phyloP scores from a whole-genome alignment of 371 early-diverging fungal genomes.

The Batkoa obscura region DNA sequence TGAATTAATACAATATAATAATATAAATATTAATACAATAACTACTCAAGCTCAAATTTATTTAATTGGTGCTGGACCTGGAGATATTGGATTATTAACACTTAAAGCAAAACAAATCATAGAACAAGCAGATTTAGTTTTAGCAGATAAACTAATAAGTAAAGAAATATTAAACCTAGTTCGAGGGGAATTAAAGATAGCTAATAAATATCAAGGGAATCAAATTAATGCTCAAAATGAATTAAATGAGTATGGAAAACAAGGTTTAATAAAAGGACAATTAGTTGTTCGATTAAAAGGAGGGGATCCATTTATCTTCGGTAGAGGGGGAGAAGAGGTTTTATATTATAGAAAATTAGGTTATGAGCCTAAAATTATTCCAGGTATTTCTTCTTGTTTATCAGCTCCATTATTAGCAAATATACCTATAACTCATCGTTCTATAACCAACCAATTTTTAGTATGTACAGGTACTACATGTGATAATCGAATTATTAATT shows the following conservation, averaged over 20 bases:
- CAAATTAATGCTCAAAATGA: constrained; percentile 66
- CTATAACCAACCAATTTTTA: constrained; percentile 66
- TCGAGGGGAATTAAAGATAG: constrained; percentile 32
- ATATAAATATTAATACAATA: no score
- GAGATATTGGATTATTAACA: constrained; percentile 65
- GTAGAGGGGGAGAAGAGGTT: constrained; percentile 81
- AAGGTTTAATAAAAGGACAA: constrained; percentile 37
- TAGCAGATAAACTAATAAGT: constrained; percentile 69
- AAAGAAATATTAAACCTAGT: constrained; percentile 36
- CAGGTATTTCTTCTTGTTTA: constrained; percentile 63
- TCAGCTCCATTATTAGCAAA: constrained; percentile 53
- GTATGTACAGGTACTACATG: constrained; percentile 60
- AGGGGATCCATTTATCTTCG: constrained; percentile 85
- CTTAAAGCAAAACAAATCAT: constrained; percentile 47
- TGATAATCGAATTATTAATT: constrained; percentile 41
- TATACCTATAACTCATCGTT: constrained; percentile 78
- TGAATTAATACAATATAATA: no score
- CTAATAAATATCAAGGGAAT: constrained; percentile 52
- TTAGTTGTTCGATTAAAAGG: constrained; percentile 70
- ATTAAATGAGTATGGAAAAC: constrained; percentile 41
- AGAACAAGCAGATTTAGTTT: constrained; percentile 49
- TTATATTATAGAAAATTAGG: constrained; percentile 46
- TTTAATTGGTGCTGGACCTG: constrained; percentile 80
- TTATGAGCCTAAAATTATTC: constrained; percentile 44
- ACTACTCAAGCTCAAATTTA: neutral